phyloP scores from a whole-genome alignment of 2,329 filamentous ascomycete species.

The Arthrinium puccinioides region DNA sequence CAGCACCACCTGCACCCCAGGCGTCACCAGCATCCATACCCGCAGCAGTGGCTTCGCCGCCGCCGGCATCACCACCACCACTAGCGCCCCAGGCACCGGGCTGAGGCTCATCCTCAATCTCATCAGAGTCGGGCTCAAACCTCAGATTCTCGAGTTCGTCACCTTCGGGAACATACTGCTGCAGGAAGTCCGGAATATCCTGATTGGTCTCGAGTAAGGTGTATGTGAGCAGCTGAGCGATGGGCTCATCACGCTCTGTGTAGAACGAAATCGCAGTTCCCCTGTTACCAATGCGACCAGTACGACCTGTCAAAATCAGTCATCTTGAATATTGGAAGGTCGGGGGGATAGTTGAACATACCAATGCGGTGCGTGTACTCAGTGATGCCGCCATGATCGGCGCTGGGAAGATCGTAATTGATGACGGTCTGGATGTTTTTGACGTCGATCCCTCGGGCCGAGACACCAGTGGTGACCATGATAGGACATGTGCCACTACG shows the following conservation, averaged over 20 bases:
- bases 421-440: slow-evolving; percentile 83
- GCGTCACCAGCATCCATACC: slow-evolving; percentile 2
- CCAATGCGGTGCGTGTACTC: slow-evolving; percentile 95
- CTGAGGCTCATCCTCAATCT: slow-evolving; percentile 27
- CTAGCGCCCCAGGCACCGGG: slow-evolving; percentile 12
- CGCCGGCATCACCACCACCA: slow-evolving; percentile 18
- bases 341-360: slow-evolving; percentile 32
- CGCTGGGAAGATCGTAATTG: slow-evolving; percentile 80
- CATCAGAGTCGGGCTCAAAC: slow-evolving; percentile 50
- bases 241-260: slow-evolving; percentile 65
- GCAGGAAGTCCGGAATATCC: slow-evolving; percentile 73
- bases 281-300: slow-evolving; percentile 82
- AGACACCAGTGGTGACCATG: slow-evolving; percentile 78
- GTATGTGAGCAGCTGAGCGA: slow-evolving; percentile 70
- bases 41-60: slow-evolving; percentile 9
- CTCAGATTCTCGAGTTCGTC: slow-evolving; percentile 37
- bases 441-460: slow-evolving; percentile 83
- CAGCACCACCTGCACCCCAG: slow-evolving; percentile 1
- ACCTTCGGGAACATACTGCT: slow-evolving; percentile 53
- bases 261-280: slow-evolving; percentile 88
- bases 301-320: slow-evolving; percentile 56
- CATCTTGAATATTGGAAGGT: neutral
- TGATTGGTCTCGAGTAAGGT: slow-evolving; percentile 76
- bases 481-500: slow-evolving; percentile 68
- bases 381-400: slow-evolving; percentile 74